Base-by-base conservation (phyloP, 1,139 yeast species). In the Pichia sp. region DNA sequence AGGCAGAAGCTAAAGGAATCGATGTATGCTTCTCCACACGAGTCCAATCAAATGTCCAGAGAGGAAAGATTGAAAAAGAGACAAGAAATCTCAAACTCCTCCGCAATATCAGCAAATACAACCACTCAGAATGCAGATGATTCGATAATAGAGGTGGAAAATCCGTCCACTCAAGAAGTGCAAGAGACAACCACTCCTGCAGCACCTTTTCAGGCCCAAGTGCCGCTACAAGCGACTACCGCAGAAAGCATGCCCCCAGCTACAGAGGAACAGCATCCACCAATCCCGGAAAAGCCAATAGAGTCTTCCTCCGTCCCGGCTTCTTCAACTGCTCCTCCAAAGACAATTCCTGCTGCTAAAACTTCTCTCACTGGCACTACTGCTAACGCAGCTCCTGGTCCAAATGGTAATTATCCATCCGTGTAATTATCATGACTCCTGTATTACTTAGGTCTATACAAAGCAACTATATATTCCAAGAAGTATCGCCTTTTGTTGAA, bases 51-150 rank as follows among this genome's bases (percentile, higher is more conserved):
- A 12, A 51, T 55, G 38, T 51, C 66, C 2, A 71, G 82, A 61
- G 78, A 75, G 48, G 80, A 77, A 53, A 67, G 83, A 55, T 68
- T 75, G 58, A 71, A 67, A 55, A 67, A 71, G 58, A 69, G 80
- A 51, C 45, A 43, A 16, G 52, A 53, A 31, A 38, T 46, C n/a
- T 10, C 36, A 6, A 29, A 27, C 14, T 6, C 6, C 8, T 16
- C 46, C n/a, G 10, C n/a, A 14, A n/a, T 27, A 24, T 16, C 46
- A 3, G 3, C 31, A 5, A 27, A 33, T 14, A 8, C 36, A n/a
- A 14, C 9, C 36, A 14, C 12, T n/a, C 34, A 8, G 24, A 24
- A 7, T 44, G 31, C n/a, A 36, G 40, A 36, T 4, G 16, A 14
- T 14, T 12, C 40, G 7, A 16, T 16, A 36, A 16, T 16, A 36